phyloP scores from a whole-genome alignment of 306 rosid species.

The Lotus japonicus region DNA sequence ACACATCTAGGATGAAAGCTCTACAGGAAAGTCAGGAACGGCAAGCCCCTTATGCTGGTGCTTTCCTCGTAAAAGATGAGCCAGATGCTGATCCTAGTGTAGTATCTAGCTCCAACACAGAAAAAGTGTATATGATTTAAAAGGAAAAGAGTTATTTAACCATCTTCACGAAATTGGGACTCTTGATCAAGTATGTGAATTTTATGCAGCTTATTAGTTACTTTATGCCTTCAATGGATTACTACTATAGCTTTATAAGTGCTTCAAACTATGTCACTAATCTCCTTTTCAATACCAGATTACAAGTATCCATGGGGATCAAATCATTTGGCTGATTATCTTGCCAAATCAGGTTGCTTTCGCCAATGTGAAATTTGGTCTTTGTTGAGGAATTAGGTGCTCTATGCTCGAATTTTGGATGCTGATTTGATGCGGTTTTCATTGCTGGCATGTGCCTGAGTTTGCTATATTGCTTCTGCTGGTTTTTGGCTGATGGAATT shows the following conservation, averaged over 20 bases:
- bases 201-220: background rate
- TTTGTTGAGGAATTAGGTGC: no score
- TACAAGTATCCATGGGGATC: conserved; percentile 94
- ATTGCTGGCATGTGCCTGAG: no score
- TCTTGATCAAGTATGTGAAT: conserved; percentile 75
- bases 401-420: no score
- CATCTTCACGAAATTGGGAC: conserved; percentile 98
- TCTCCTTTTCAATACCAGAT: conserved; percentile 42
- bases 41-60: conserved; percentile 99
- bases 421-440: no score
- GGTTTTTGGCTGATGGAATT: no score
- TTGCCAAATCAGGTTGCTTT: no score
- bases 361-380: no score
- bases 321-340: no score
- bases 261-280: background rate
- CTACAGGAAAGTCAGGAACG: conserved; percentile 84
- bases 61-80: conserved; percentile 92
- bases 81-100: conserved; percentile 70
- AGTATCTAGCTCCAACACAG: conserved; percentile 68
- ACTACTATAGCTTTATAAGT: background rate
- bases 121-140: conserved; percentile 62
- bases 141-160: conserved; percentile 78
- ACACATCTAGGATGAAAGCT: conserved; percentile 76
- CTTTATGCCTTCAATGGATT: no score
- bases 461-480: no score